Evolutionary conservation across 805 yeast genomes (phyloP).

Genomic region (Millerozyma miso): DNA sequence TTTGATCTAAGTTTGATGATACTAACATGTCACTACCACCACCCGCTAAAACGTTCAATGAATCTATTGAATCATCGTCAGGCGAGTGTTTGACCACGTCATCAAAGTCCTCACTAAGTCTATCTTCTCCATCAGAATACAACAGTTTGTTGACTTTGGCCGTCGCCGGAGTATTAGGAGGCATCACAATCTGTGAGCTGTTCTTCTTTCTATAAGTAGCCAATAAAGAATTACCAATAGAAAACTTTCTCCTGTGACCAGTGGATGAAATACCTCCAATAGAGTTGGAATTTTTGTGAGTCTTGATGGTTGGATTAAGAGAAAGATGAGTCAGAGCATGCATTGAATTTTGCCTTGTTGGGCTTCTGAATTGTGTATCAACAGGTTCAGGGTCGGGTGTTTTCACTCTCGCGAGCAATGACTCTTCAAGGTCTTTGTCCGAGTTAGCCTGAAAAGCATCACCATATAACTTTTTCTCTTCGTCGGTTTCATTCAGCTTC

Average conservation of each 20-base stretch:
- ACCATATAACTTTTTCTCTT: conserved; percentile 33
- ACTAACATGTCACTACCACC: conserved; percentile 59
- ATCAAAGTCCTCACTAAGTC: conserved; percentile 27
- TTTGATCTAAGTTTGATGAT: conserved; percentile 56
- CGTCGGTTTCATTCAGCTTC: conserved; percentile 15
- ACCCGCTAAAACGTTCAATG: conserved; percentile 49
- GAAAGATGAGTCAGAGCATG: conserved; percentile 23
- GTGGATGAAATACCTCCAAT: conserved; percentile 14
- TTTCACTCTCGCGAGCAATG: conserved; percentile 9
- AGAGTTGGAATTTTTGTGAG: conserved; percentile 38
- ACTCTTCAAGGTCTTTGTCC: conserved; percentile 15
- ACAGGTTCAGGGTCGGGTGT: conserved; percentile 24
- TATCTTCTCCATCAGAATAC: conserved; percentile 25
- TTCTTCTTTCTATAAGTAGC: conserved; percentile 47
- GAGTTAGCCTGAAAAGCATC: conserved; percentile 38
- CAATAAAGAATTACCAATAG: conserved; percentile 55
- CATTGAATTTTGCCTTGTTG: conserved; percentile 37
- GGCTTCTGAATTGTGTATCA: conserved; percentile 16
- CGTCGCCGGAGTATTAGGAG: conserved; percentile 58
- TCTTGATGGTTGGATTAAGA: conserved; percentile 25
- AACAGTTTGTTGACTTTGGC: conserved; percentile 30
- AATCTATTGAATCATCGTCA: conserved; percentile 58
- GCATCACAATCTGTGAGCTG: conserved; percentile 35
- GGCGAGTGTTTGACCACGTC: conserved; percentile 20
- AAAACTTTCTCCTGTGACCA: conserved; percentile 57